Evolutionary conservation across 208 protist genomes (phyloP).

Genomic region (Entamoeba nuttalli): DNA sequence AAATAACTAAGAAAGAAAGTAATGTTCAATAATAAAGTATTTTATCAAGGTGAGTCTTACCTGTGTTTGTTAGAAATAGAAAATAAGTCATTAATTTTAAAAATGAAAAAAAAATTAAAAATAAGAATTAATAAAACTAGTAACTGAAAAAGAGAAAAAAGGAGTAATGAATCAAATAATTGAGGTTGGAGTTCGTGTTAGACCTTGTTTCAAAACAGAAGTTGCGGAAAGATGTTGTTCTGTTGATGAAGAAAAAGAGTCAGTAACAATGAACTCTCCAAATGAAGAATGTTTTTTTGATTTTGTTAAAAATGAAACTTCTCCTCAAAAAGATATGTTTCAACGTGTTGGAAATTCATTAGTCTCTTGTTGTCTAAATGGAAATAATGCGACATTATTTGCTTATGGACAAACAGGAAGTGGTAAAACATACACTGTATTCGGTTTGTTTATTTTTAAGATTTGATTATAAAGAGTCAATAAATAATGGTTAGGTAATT

Average conservation of each 20-base stretch:
- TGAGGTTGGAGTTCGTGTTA: not conserved
- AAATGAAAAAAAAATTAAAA: too few species aligned
- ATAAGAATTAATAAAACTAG: too few species aligned
- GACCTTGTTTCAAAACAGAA: not conserved
- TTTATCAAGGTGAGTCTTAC: too few species aligned
- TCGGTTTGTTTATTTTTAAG: too few species aligned
- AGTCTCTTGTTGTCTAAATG: not conserved
- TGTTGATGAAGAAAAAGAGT: not conserved
- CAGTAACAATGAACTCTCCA: not conserved
- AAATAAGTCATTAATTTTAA: too few species aligned
- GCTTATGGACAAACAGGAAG: conserved; percentile 65
- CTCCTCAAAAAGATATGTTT: not conserved
- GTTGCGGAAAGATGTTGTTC: not conserved
- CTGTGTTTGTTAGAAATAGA: too few species aligned
- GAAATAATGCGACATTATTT: conserved; percentile 25
- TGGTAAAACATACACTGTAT: conserved; percentile 47
- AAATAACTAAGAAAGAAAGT: too few species aligned
- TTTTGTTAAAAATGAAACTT: not conserved
- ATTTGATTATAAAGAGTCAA: too few species aligned
- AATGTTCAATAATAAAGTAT: too few species aligned
- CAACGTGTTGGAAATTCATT: not conserved
- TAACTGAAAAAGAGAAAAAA: not conserved
- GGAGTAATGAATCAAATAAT: not conserved
- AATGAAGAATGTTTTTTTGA: not conserved
- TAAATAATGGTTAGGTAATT: not conserved